Evolutionary conservation across 768 basidiomycete genomes (phyloP).

Genomic region (Xanthoconium stramineum): DNA sequence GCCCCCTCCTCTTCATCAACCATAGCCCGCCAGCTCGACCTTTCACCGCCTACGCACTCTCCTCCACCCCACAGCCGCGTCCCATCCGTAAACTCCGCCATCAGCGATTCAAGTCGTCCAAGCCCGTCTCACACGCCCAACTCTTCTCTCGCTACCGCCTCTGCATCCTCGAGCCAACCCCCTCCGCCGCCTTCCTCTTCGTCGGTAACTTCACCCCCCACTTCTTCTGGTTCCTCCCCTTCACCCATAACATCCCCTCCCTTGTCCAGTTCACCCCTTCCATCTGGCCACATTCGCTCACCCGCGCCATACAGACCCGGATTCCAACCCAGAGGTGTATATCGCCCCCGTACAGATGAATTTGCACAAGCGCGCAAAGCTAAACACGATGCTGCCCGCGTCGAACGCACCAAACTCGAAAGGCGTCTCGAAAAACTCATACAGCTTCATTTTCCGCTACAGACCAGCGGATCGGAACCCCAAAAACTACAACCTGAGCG

Average conservation of each 20-base stretch:
- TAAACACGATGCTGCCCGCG: constrained; percentile 46
- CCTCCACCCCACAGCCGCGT: constrained; percentile 28
- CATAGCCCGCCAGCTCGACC: constrained; percentile 23
- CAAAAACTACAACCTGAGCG: constrained; percentile 17
- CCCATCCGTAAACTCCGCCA: constrained; percentile 29
- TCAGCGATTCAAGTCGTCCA: constrained; percentile 10
- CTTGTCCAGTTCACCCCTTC: constrained; percentile 21
- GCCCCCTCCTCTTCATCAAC: constrained; percentile 19
- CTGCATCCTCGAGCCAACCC: constrained; percentile 3
- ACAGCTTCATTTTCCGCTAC: constrained; percentile 58
- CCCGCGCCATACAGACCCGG: constrained; percentile 80
- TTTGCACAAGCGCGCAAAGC: constrained; percentile 48
- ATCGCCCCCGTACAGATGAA: constrained; percentile 76
- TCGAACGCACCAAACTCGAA: constrained; percentile 82
- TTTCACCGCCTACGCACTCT: constrained; percentile 23
- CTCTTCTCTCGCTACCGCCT: neutral
- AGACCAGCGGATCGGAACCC: constrained; percentile 12
- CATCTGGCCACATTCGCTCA: constrained; percentile 19
- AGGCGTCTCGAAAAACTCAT: constrained; percentile 88
- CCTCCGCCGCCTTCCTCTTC: constrained; percentile 5
- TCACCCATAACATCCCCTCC: constrained; percentile 26
- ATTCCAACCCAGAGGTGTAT: constrained; percentile 90
- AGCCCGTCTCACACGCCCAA: constrained; percentile 15
- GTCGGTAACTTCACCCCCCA: constrained; percentile 1
- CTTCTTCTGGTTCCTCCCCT: constrained; percentile 13